Base-by-base conservation (phyloP, 495 filamentous ascomycete species). In the Penicillium daleae region DNA sequence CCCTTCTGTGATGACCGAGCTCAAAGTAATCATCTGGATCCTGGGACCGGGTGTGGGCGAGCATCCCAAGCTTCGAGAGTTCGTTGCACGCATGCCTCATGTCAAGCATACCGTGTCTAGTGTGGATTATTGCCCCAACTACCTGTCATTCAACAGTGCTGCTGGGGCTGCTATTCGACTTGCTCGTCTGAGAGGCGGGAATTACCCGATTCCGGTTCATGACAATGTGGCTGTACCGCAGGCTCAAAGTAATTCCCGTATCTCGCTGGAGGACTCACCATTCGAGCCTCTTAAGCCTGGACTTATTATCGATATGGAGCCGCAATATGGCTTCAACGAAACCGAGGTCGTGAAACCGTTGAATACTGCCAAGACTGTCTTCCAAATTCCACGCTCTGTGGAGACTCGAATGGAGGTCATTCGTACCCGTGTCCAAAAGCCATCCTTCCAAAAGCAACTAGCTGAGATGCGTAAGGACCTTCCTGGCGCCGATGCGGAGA, bases 1-100 rank as follows among this genome's bases (percentile, higher is more conserved):
- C 21, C 69, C 80, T 27, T 74, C 82, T 15, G 79, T 96, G 17
- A 91, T 90, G 74, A 72, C 76, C 17, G 86, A 87, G 50, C 67
- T 99, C 48, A 76, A 82, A 27, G 86, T 81, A 29, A 86, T 96
- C 29, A 81, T 93, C 58, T 99, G 93, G 93, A 90, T 91, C 55
- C 80, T 97, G 7, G 90, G 90, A 3, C 78, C 80, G 15, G 87
- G 85, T 0, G 82, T 97, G n/a, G 76, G 78, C 12, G 72, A 83
- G 2, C 82, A 95, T 66, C 70, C 80, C 8, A 79, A 78, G 46
- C 67, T 98, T 15, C 79, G 76, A 29, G 69, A 84, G 17, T 97
- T 97, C 67, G 90, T 96, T 71, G 66, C 82, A 39, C 75, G 80
- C 17, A 83, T 84, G 69, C 70, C 79, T 2, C 70, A 84, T 22